phyloP scores from a whole-genome alignment of 1,284 basidiomycete genomes.

The Puccinia triticina region DNA sequence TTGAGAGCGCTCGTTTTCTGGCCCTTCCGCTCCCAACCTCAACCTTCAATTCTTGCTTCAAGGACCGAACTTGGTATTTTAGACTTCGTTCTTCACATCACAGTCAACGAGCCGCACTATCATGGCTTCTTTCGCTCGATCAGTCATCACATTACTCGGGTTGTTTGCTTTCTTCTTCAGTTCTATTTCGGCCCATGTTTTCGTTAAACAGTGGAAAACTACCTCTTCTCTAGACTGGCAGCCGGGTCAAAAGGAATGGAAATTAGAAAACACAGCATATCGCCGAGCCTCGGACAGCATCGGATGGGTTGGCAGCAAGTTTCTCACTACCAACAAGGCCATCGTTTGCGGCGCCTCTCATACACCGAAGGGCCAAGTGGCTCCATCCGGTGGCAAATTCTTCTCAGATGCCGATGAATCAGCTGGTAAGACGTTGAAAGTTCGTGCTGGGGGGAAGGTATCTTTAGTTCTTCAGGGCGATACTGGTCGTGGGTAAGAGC shows the following conservation, averaged over 20 bases:
- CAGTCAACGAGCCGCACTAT: background rate
- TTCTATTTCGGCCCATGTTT: conserved; percentile 24
- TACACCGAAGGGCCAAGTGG: conserved; percentile 29
- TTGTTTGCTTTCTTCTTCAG: background rate
- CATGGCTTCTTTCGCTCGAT: background rate
- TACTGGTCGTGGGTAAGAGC: conserved; percentile 38
- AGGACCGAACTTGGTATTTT: background rate
- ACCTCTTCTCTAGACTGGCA: conserved; percentile 10
- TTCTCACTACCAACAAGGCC: conserved; percentile 35
- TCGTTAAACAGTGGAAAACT: conserved; percentile 42
- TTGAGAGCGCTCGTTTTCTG: background rate
- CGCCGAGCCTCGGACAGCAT: conserved; percentile 38
- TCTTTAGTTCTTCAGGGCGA: conserved; percentile 33
- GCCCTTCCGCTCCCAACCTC: background rate
- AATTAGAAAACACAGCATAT: conserved; percentile 35
- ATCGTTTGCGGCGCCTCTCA: conserved; percentile 45
- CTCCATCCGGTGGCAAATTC: conserved; percentile 33
- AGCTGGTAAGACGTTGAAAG: conserved; percentile 35
- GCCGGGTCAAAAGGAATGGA: conserved; percentile 39
- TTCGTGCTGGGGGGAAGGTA: conserved; percentile 43
- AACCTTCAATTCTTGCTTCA: background rate
- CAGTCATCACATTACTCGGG: background rate
- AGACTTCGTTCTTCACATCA: background rate
- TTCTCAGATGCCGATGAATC: conserved; percentile 31
- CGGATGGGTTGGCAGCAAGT: conserved; percentile 48